Evolutionary conservation across 2,329 filamentous ascomycete genomes (phyloP), one percentile per base, ranked within the genome.

Genomic region (Aspergillus jensenii): DNA sequence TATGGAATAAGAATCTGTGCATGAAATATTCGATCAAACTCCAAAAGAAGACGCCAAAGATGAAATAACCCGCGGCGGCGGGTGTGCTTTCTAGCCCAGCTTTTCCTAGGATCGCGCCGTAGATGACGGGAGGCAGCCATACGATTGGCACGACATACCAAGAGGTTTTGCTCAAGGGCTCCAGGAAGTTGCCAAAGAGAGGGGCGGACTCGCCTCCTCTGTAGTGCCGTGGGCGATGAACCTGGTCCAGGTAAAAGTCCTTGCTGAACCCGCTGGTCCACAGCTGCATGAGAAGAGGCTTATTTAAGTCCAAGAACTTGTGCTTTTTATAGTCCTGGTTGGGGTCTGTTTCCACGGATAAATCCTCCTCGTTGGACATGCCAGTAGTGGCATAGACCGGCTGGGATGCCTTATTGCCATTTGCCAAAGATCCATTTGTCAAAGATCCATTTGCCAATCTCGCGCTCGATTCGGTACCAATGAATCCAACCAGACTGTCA

Each of bases 101-200:
- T 33, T 80, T 79, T 11, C 90, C 87, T 19, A 90, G 67, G 60
- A 82, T 85, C 11, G 87, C 85, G 25, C 90, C 91, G 70, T 92
- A 96, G 9, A 79, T 67, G 43, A 96, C 84, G 17, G 81, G 84
- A n/a, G 95, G 95, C 43, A 95, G 73, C 95, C 95, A 99, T 2
- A 96, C 60, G 0, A 81, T 81, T 3, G 95, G 95, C 11, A 99
- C 83, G 45, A 96, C 74, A 86, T 89, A 99, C 95, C 95, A 99
- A 1, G 95, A 86, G 2, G 95, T 99, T 82, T 93, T 90, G 74
- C 88, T 93, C 59, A 99, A 79, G n/a, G 95, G 95, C 78, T 99
- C 95, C n/a, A 99, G 81, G 74, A 99, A 96, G 78, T 99, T 98
- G 59, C 95, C 95, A 76, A 99, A 99, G 23, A 99, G 78, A 19